Evolutionary conservation across 306 rosid genomes (phyloP), one percentile per base, ranked within the genome.

Genomic region (Mimosa bimucronata): DNA sequence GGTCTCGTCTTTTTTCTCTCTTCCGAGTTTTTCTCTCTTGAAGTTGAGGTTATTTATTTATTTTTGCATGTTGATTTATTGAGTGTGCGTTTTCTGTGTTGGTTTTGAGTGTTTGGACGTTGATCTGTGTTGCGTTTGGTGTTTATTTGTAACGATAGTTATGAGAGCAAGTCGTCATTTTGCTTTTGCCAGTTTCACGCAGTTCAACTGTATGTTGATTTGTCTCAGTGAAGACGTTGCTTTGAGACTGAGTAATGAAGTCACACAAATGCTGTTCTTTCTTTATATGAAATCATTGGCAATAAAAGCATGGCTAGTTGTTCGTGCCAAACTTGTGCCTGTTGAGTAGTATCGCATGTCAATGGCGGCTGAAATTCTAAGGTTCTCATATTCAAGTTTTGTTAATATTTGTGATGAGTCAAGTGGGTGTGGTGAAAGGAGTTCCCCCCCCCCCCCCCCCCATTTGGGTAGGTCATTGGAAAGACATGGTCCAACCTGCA

Each of bases 181-280:
- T n/a, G n/a, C 26, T 65, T 19, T 18, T 58, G 58, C 76, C 48
- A 30, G 62, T 34, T 34, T 71, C n/a, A 60, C 77, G 77, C 86
- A 75, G 82, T 79, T 87, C 64, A 85, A 72, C 87, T 92, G 94
- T 94, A 85, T 92, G 94, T 81, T 89, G 84, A 81, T 88, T 86
- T 91, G 97, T 81, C 90, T 88, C 84, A 90, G 23, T 86, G 89
- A 91, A 77, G 79, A 76, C 55, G 65, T 48, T 72, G 7, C 45
- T 46, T 58, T 74, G 34, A 71, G 34, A 67, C 71, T 25, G 83
- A 41, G 77, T 76, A 76, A 26, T 70, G 72, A 61, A 38, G 75
- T 79, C 37, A 25, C 69, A 64, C 62, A 52, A 76, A 80, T 69
- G 81, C 72, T 64, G 80, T 62, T 65, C 21, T 78, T 57, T 38